Evolutionary conservation across 1,139 yeast genomes (phyloP).

Genomic region (Spathaspora sp.): DNA sequence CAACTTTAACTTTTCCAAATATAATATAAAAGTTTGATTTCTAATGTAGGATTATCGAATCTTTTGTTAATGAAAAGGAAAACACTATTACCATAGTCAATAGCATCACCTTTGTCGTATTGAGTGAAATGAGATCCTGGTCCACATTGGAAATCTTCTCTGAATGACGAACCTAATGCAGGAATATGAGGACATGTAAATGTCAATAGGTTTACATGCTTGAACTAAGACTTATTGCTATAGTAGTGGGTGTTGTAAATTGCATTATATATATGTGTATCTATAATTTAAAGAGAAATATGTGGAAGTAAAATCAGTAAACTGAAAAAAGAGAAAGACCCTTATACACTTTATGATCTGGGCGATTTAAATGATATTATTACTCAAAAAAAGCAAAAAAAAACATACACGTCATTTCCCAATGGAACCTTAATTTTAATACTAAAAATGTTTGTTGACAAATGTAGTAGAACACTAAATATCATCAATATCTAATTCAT

Average conservation of each 20-base stretch:
- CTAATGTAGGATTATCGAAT: constrained; percentile 73
- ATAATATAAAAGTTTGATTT: constrained; percentile 77
- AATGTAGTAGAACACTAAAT: no score
- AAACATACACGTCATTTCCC: neutral
- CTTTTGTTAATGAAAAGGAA: constrained; percentile 55
- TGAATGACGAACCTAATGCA: constrained; percentile 57
- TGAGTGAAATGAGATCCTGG: constrained; percentile 42
- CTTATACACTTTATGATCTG: neutral
- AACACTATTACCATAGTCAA: constrained; percentile 46
- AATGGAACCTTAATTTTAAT: neutral
- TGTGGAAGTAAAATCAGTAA: no score
- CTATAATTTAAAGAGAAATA: neutral
- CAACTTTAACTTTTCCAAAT: constrained; percentile 82
- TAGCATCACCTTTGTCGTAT: constrained; percentile 23
- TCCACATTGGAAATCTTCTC: constrained; percentile 43
- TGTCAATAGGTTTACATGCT: constrained; percentile 36
- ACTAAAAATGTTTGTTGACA: no score
- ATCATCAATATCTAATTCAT: constrained; percentile 81
- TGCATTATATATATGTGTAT: constrained; percentile 6
- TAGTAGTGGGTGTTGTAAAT: constrained; percentile 9
- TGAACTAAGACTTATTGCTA: constrained; percentile 7
- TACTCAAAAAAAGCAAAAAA: neutral
- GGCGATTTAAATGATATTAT: neutral
- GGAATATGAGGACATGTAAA: constrained; percentile 39
- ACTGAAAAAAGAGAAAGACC: no score